Evolutionary conservation across 2,329 filamentous ascomycete genomes (phyloP).

Genomic region (Tolypocladium capitatum): DNA sequence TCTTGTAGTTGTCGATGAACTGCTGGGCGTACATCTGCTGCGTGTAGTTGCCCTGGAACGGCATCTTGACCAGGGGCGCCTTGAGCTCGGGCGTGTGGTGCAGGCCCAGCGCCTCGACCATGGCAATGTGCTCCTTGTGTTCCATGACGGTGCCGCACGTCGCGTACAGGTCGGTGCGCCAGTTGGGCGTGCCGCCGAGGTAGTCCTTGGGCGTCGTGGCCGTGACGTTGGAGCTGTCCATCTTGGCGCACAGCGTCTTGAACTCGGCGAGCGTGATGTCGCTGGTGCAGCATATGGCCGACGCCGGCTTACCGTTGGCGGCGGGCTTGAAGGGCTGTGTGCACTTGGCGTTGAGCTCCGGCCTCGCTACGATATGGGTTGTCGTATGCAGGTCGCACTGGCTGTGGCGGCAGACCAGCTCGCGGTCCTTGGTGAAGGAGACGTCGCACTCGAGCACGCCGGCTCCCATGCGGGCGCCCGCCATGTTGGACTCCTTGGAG

Average conservation of each 20-base stretch:
- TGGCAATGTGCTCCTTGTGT: constrained; percentile 47
- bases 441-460: constrained; percentile 57
- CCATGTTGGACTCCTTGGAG: constrained; percentile 42
- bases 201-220: constrained; percentile 45
- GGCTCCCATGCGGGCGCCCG: constrained; percentile 53
- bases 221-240: constrained; percentile 48
- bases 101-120: constrained; percentile 43
- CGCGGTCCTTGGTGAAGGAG: constrained; percentile 48
- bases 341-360: constrained; percentile 52
- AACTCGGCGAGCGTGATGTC: constrained; percentile 58
- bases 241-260: constrained; percentile 55
- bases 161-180: constrained; percentile 53
- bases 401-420: constrained; percentile 55
- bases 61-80: constrained; percentile 56
- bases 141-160: constrained; percentile 49
- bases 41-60: constrained; percentile 50
- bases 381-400: constrained; percentile 58
- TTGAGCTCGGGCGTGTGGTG: constrained; percentile 58
- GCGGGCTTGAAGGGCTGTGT: constrained; percentile 47
- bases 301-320: constrained; percentile 33
- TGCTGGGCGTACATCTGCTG: constrained; percentile 52
- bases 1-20: constrained; percentile 46
- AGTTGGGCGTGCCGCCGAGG: constrained; percentile 44
- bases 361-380: constrained; percentile 50
- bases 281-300: constrained; percentile 56